Base-by-base conservation (phyloP, 768 basidiomycete genomes). In the Cystofilobasidium bisporidii region DNA sequence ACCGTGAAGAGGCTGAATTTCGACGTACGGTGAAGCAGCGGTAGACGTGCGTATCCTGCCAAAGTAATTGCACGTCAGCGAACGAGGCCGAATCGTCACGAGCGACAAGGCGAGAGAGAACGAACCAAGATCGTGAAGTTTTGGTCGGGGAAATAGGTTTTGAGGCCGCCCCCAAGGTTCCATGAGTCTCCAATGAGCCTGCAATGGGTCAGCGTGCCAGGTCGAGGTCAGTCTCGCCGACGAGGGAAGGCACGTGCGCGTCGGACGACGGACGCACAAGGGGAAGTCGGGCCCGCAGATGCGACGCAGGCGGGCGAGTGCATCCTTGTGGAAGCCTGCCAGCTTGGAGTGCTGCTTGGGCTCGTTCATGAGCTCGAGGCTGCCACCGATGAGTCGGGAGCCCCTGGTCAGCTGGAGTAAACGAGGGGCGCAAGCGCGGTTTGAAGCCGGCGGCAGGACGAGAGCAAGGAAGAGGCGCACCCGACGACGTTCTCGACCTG, bases 31-130 rank as follows among this genome's bases (percentile, higher is more conserved):
- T 87, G 75, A 89, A 89, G 75, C 87, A 89, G 30, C 89, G 83
- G 73, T 91, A 91, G 26, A 91, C 81, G 73, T 91, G 89, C 71
- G 89, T 87, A 75, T 91, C 89, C 53, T 56, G 53, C 28, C 5
- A 5, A 32, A n/a, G 28, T 15, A 30, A 56, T 15, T 8, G 18
- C 11, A 8, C 10, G 14, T 56, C 45, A 47, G 53, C 22, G 18
- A 28, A 14, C 11, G 48, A 50, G 20, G 11, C n/a, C n/a, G n/a
- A n/a, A n/a, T n/a, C n/a, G n/a, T n/a, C 26, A 28, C 8, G 28
- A 4, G 53, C 3, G 30, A 3, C 12, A 5, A 24, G 50, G 5
- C 12, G 50, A 53, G 4, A 22, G 6, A 17, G 28, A n/a, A 56
- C 53, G 26, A 2, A 56, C 53, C 47, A 90, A 78, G 18, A 86